phyloP scores from a whole-genome alignment of 1,139 yeast species.

The Nakaseomyces sp. region DNA sequence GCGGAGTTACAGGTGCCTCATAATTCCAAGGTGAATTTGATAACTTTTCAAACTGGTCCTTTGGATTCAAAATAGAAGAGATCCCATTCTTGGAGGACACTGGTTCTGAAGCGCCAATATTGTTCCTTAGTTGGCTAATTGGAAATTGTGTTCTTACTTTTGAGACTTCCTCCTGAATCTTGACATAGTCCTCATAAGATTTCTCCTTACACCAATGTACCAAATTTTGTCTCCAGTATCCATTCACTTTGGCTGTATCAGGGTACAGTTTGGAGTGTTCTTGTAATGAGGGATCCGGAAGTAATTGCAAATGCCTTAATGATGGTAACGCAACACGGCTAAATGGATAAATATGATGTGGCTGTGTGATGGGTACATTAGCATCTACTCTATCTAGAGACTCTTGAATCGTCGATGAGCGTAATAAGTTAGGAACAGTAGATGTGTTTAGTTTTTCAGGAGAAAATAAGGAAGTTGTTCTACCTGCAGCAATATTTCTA shows the following conservation, averaged over 20 bases:
- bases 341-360: constrained; percentile 4
- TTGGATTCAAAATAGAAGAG: constrained; percentile 24
- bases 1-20: constrained; percentile 28
- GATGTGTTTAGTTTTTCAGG: constrained; percentile 1
- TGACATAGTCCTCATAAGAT: constrained; percentile 25
- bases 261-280: constrained; percentile 28
- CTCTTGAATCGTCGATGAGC: constrained; percentile 5
- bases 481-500: not conserved
- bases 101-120: constrained; percentile 6
- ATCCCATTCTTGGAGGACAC: constrained; percentile 8
- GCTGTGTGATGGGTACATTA: constrained; percentile 2
- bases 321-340: constrained; percentile 21
- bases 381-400: not conserved
- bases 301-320: constrained; percentile 25
- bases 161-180: constrained; percentile 21
- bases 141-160: constrained; percentile 11
- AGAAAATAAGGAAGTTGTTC: not conserved
- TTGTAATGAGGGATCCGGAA: constrained; percentile 27
- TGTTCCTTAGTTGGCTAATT: not conserved
- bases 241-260: constrained; percentile 29
- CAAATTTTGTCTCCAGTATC: constrained; percentile 27
- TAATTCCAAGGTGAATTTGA: constrained; percentile 14
- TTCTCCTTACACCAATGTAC: constrained; percentile 30
- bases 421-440: not conserved
- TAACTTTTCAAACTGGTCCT: constrained; percentile 22